phyloP scores from a whole-genome alignment of 495 filamentous ascomycete genomes.

The Xylaria telfairii region DNA sequence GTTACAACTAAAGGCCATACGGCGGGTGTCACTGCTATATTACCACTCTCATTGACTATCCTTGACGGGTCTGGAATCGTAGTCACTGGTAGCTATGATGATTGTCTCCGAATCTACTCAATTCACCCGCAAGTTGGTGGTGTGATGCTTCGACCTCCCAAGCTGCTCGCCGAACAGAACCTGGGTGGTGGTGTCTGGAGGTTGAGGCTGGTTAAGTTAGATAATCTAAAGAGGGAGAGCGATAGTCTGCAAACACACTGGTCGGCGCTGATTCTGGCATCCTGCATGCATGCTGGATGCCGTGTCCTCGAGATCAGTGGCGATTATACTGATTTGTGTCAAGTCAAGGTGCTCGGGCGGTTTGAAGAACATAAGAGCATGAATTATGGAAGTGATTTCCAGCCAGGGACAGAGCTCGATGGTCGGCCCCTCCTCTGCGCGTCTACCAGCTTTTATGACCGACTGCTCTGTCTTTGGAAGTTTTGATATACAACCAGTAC shows the following conservation, averaged over 20 bases:
- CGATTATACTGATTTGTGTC: slow-evolving; percentile 52
- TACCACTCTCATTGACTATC: slow-evolving; percentile 61
- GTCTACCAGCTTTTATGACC: slow-evolving; percentile 92
- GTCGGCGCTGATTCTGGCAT: slow-evolving; percentile 71
- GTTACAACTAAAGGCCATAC: slow-evolving; percentile 62
- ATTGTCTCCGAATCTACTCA: slow-evolving; percentile 71
- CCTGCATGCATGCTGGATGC: slow-evolving; percentile 91
- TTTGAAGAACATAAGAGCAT: slow-evolving; percentile 93
- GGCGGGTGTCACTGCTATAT: slow-evolving; percentile 87
- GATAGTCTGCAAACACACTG: slow-evolving; percentile 27
- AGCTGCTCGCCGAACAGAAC: slow-evolving; percentile 64
- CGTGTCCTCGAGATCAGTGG: slow-evolving; percentile 65
- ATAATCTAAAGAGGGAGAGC: slow-evolving; percentile 24
- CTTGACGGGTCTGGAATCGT: slow-evolving; percentile 57
- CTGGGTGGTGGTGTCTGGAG: slow-evolving; percentile 93
- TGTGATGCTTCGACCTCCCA: slow-evolving; percentile 43
- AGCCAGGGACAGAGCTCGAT: slow-evolving; percentile 43
- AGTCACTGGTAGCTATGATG: slow-evolving; percentile 93
- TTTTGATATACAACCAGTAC: slow-evolving; percentile 34
- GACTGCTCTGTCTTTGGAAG: slow-evolving; percentile 79
- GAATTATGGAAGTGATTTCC: slow-evolving; percentile 90
- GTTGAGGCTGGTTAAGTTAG: slow-evolving; percentile 70
- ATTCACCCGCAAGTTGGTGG: slow-evolving; percentile 30
- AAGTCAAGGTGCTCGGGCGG: slow-evolving; percentile 62
- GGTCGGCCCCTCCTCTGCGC: slow-evolving; percentile 56